A percentile compares a stretch with the other conserved stretches of the same genome.
These are phyloP conservation scores for Nicotiana benthamiana DNA, from an alignment of 257 asterid genomes.

Conservation along the genomic window DNA sequence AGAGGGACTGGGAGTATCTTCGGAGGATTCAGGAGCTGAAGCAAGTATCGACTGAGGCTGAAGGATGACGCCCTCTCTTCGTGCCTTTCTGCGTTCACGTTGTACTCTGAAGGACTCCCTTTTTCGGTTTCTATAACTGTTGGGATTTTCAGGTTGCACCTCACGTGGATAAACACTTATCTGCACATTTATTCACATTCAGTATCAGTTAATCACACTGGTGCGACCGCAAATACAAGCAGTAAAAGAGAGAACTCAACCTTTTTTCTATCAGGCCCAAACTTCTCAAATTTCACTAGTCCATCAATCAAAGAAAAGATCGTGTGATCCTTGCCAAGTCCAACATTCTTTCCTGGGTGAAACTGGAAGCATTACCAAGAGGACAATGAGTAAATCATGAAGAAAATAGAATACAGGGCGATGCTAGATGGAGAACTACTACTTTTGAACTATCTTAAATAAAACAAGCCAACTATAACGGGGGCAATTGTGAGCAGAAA, in stretches of 20 bases:
- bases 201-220: not conserved
- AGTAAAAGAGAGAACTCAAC: conserved; percentile 12
- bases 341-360: conserved; percentile 94
- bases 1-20: conserved; percentile 10
- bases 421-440: not conserved
- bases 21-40: conserved; percentile 38
- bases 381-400: not conserved
- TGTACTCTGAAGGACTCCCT: conserved; percentile 76
- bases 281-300: conserved; percentile 63
- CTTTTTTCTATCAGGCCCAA: conserved; percentile 88
- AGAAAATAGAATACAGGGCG: not conserved
- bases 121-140: conserved; percentile 71
- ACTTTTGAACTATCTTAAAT: not conserved
- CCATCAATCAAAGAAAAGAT: conserved; percentile 42
- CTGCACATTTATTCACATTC: conserved; percentile 20
- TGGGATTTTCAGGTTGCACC: conserved; percentile 65
- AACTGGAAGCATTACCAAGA: conserved; percentile 40
- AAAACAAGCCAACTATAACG: not conserved
- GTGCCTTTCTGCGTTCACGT: conserved; percentile 67
- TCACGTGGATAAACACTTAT: conserved; percentile 82
- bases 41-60: conserved; percentile 62
- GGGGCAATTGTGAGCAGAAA: not conserved
- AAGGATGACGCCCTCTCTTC: conserved; percentile 46
- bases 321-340: conserved; percentile 88
- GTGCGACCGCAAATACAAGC: conserved; percentile 23